Percentiles rank a stretch among this genome's conserved stretches.
phyloP scores from a whole-genome alignment of 1,284 basidiomycete species.

The Retiboletus fuscus region DNA sequence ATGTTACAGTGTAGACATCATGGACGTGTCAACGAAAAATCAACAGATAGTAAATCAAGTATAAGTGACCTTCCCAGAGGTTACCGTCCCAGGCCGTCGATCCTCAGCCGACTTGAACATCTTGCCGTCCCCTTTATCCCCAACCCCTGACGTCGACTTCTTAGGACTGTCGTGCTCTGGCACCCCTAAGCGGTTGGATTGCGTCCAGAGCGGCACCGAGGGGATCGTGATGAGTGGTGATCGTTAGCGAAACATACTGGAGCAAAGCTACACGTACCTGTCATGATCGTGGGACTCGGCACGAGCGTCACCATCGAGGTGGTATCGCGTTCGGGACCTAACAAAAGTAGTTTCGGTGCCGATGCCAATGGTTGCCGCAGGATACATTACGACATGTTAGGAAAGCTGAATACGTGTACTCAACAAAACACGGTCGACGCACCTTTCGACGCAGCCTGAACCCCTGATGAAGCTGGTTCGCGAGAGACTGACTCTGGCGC shows the following conservation, averaged over 20 bases:
- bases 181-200: conserved; percentile 1
- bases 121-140: neutral
- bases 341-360: conserved; percentile 14
- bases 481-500: neutral
- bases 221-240: no score
- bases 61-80: conserved; percentile 11
- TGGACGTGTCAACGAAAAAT: no score
- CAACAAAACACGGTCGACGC: neutral
- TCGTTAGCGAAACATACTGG: no score
- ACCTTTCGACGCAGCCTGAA: neutral
- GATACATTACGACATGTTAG: neutral
- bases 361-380: neutral
- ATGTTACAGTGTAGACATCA: no score
- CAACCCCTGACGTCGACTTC: neutral
- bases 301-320: conserved; percentile 1
- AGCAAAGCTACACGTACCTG: neutral
- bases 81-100: conserved; percentile 8
- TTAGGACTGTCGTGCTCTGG: conserved; percentile 4
- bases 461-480: neutral
- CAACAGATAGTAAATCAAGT: neutral
- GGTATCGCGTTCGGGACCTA: conserved; percentile 2
- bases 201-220: no score
- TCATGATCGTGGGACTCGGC: neutral
- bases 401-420: no score
- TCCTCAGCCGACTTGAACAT: conserved; percentile 3